A percentile compares a stretch with the other conserved stretches of the same genome.
Conservation (phyloP, 306 rosid genomes). For the Quercus alba region DNA sequence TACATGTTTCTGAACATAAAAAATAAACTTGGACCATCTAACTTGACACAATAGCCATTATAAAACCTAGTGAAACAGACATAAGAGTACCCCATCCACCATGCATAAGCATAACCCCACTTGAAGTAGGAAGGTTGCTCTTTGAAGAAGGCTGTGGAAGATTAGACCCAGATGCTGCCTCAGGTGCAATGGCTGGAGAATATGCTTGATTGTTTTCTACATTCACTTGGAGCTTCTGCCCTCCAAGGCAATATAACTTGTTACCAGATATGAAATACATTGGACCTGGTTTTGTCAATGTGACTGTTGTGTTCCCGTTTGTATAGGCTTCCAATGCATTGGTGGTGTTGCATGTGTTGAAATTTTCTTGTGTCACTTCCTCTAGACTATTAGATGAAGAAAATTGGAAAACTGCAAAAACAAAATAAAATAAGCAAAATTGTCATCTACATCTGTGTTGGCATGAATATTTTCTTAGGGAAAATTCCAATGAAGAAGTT, state of each 20-base stretch:
- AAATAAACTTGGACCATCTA: background rate
- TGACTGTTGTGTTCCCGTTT: slow-evolving; percentile 68
- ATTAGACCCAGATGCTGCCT: slow-evolving; percentile 13
- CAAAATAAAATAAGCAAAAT: background rate
- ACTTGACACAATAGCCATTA: slow-evolving; percentile 6
- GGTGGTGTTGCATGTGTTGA: slow-evolving; percentile 62
- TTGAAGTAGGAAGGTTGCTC: slow-evolving; percentile 39
- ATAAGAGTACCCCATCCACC: background rate
- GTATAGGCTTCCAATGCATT: slow-evolving; percentile 35
- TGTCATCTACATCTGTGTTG: no score
- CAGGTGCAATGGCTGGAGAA: slow-evolving; percentile 50
- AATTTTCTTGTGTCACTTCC: slow-evolving; percentile 60
- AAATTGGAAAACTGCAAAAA: slow-evolving; percentile 60
- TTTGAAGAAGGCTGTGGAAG: slow-evolving; percentile 48
- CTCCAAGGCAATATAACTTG: slow-evolving; percentile 75
- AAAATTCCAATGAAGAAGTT: no score
- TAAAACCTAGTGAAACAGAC: background rate
- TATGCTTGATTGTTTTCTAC: slow-evolving; percentile 34
- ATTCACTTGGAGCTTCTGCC: slow-evolving; percentile 66
- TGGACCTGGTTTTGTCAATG: slow-evolving; percentile 60
- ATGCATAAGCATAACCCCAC: slow-evolving; percentile 13
- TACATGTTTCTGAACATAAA: background rate
- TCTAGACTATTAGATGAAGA: slow-evolving; percentile 58
- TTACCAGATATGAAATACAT: slow-evolving; percentile 67
- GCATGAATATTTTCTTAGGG: no score